These are phyloP conservation scores for Nasturtium officinale DNA, from an alignment of 345 rosid species.

Conservation along the genomic window DNA sequence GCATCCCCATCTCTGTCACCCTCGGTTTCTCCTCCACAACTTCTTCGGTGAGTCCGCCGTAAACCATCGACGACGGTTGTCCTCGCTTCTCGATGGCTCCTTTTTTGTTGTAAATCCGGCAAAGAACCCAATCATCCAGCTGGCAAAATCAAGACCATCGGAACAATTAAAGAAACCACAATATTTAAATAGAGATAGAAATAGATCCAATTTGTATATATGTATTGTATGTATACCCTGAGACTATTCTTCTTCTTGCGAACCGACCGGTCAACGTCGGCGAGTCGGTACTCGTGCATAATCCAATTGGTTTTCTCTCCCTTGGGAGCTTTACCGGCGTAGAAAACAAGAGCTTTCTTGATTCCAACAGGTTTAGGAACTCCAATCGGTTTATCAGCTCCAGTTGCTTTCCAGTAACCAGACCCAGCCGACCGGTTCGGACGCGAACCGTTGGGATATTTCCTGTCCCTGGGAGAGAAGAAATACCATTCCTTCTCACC, in stretches of 20 bases:
- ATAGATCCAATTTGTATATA: too few species aligned
- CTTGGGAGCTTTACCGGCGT: slow-evolving; percentile 86
- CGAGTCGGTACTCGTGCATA: slow-evolving; percentile 97
- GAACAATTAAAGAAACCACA: neutral
- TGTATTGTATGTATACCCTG: slow-evolving; percentile 51
- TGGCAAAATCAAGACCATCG: slow-evolving; percentile 40
- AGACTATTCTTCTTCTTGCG: slow-evolving; percentile 83
- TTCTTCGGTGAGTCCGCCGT: slow-evolving; percentile 30
- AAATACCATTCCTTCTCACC: slow-evolving; percentile 99
- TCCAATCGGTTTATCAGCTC: slow-evolving; percentile 97
- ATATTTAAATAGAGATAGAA: neutral
- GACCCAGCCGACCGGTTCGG: slow-evolving; percentile 91
- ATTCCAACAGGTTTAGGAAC: slow-evolving; percentile 81
- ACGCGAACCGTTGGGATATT: slow-evolving; percentile 93
- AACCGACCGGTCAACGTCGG: slow-evolving; percentile 86
- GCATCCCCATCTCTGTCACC: slow-evolving; percentile 30
- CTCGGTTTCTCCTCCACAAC: slow-evolving; percentile 35
- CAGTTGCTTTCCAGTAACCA: slow-evolving; percentile 99
- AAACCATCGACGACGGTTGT: slow-evolving; percentile 23
- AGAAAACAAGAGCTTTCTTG: slow-evolving; percentile 91
- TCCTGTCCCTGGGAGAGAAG: slow-evolving; percentile 84
- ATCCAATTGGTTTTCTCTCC: slow-evolving; percentile 99
- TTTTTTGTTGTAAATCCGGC: slow-evolving; percentile 95
- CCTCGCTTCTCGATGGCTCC: slow-evolving; percentile 64
- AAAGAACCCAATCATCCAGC: slow-evolving; percentile 98